phyloP scores from a whole-genome alignment of 23 red algal genomes.

The Gracilaria domingensis region DNA sequence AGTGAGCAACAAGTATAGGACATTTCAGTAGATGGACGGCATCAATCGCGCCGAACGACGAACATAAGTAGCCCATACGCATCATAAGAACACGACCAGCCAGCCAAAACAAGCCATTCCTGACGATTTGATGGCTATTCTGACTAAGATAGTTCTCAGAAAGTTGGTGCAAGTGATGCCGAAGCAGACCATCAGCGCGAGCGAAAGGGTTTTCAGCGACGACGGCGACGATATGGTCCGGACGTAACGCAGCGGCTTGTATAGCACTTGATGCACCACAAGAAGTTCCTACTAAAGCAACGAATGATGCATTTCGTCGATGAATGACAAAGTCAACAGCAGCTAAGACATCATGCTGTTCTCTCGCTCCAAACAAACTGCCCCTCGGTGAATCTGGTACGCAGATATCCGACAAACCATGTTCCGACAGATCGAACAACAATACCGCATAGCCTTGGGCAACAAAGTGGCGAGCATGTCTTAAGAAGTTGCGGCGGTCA shows the following conservation, averaged over 20 bases:
- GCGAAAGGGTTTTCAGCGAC: constrained; percentile 96
- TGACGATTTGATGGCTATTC: constrained; percentile 76
- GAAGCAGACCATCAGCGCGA: constrained; percentile 76
- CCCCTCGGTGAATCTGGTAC: constrained; percentile 47
- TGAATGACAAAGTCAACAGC: constrained; percentile 61
- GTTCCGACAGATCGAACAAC: constrained; percentile 68
- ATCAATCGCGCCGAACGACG: constrained; percentile 45
- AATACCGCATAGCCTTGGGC: neutral
- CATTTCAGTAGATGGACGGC: constrained; percentile 55
- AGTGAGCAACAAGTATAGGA: constrained; percentile 87
- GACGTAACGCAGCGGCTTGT: constrained; percentile 69
- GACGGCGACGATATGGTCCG: constrained; percentile 56
- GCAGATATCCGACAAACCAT: constrained; percentile 30
- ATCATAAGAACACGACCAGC: constrained; percentile 78
- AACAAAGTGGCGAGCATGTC: constrained; percentile 41
- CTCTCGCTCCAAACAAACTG: constrained; percentile 83
- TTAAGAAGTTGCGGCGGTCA: constrained; percentile 64
- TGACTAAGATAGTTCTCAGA: constrained; percentile 81
- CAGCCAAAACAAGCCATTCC: constrained; percentile 79
- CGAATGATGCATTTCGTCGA: constrained; percentile 9
- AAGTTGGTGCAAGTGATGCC: constrained; percentile 76
- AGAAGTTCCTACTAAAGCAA: constrained; percentile 93
- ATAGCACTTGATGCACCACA: constrained; percentile 87
- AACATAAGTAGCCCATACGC: constrained; percentile 73
- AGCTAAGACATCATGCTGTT: constrained; percentile 88